Base-by-base conservation (phyloP, 2,329 filamentous ascomycete species). In the Phyllosticta capitalensis region DNA sequence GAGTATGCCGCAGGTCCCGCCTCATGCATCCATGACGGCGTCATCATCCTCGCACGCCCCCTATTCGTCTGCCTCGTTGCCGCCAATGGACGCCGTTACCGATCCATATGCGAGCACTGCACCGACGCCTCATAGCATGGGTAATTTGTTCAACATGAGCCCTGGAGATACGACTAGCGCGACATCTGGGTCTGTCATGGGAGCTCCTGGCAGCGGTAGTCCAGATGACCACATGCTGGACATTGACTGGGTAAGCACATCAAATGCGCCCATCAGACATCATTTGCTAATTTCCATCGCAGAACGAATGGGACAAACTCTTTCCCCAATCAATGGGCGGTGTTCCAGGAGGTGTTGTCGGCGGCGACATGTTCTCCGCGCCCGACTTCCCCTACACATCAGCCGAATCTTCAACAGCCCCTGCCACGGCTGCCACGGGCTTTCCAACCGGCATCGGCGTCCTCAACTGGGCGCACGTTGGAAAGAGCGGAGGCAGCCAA, bases 251-350 rank as follows among this genome's bases (percentile, higher is more conserved):
- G 55, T 61, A 56, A 19, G 52, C 28, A 19, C 5, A 22, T 14
- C 19, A 4, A 14, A 38, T 1, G 12, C 9, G 3, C 30, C 9
- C 6, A 9, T 4, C 5, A n/a, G n/a, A 51, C 10, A 51, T 3
- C n/a, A n/a, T 22, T 2, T 20, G n/a, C 38, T 59, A 26, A 55
- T 26, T 17, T 1, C 10, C 1, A 20, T 22, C 33, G 12, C 38
- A 79, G 77, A 75, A 73, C 56, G 76, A 79, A 65, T 77, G 75
- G 68, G 75, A 79, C 58, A 69, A 71, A 60, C 71, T 76, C 38
- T 79, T 79, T 64, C 65, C 69, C n/a, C 65, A 67, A 5, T 58
- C 56, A 17, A 53, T 58, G 50, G 21, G 30, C 10, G 56, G 56
- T 17, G 26, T 58, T n/a, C 56, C 56, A 2, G 52, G 56, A 52